Percentiles rank a stretch among this genome's conserved stretches.
These are phyloP conservation scores for Nakaseomyces delphensis DNA, from an alignment of 1,139 yeast genomes.

Conservation along the genomic window DNA sequence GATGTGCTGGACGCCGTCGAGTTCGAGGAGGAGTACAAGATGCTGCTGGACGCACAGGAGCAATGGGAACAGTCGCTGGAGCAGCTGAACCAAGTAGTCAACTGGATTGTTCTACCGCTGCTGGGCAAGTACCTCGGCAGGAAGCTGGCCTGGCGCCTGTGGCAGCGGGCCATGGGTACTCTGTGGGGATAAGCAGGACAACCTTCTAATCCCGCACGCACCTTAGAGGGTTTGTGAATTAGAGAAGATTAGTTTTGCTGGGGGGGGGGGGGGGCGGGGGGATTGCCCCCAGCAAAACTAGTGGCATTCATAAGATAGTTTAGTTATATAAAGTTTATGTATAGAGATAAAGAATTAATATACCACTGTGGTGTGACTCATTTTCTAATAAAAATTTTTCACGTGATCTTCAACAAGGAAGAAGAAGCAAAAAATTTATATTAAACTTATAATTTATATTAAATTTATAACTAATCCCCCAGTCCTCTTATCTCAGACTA, in stretches of 20 bases:
- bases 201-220: no score
- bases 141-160: slow-evolving; percentile 36
- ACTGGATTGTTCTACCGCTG: slow-evolving; percentile 48
- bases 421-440: neutral
- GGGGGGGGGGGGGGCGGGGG: no score
- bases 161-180: slow-evolving; percentile 26
- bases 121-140: slow-evolving; percentile 55
- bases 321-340: neutral
- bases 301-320: no score
- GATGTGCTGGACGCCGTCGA: slow-evolving; percentile 1
- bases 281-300: no score
- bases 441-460: no score
- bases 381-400: no score
- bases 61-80: slow-evolving; percentile 59
- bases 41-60: slow-evolving; percentile 38
- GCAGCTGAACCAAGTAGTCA: slow-evolving; percentile 45
- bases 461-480: no score
- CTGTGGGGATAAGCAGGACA: neutral
- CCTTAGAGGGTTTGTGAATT: no score
- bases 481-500: no score
- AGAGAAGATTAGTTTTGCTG: no score
- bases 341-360: no score
- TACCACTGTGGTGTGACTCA: neutral
- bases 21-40: slow-evolving; percentile 8
- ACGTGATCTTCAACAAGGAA: neutral